Evolutionary conservation across 2,329 filamentous ascomycete species (phyloP).

Genomic region (Acrocalymma vagum): DNA sequence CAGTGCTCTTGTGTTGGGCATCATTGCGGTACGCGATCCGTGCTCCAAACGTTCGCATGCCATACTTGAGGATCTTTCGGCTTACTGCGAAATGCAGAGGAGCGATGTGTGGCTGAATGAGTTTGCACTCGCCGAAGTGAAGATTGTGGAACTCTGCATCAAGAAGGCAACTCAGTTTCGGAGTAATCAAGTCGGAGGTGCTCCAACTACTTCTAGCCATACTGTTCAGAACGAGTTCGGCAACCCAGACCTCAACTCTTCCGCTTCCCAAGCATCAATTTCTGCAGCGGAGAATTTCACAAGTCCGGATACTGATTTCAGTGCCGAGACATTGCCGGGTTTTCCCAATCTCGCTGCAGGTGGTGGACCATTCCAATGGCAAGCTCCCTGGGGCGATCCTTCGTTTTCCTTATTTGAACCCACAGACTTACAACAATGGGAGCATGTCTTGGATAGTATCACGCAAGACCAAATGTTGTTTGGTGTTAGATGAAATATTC

Average conservation of each 20-base stretch:
- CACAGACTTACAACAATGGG: constrained; percentile 25
- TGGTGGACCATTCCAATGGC: constrained; percentile 20
- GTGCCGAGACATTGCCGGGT: constrained; percentile 8
- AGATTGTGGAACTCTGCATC: constrained; percentile 54
- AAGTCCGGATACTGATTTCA: constrained; percentile 12
- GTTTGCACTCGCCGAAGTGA: constrained; percentile 52
- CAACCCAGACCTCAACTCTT: background rate
- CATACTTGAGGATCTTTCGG: constrained; percentile 49
- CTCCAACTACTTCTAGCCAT: background rate
- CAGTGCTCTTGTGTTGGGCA: constrained; percentile 50
- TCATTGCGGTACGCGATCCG: constrained; percentile 48
- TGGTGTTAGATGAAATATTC: constrained; percentile 1
- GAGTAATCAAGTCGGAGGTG: background rate
- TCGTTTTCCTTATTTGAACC: constrained; percentile 20
- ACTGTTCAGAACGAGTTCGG: background rate
- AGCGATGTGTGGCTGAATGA: constrained; percentile 53
- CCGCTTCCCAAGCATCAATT: background rate
- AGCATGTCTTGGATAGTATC: constrained; percentile 24
- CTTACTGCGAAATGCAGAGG: constrained; percentile 53
- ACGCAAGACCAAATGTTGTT: constrained; percentile 18
- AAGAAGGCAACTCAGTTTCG: constrained; percentile 26
- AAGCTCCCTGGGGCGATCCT: constrained; percentile 23
- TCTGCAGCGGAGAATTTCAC: constrained; percentile 1
- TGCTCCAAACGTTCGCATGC: constrained; percentile 35
- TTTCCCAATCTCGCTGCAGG: constrained; percentile 11